Percentiles rank a stretch among this genome's conserved stretches.
phyloP scores from a whole-genome alignment of 345 rosid genomes.

The Salix purpurea region DNA sequence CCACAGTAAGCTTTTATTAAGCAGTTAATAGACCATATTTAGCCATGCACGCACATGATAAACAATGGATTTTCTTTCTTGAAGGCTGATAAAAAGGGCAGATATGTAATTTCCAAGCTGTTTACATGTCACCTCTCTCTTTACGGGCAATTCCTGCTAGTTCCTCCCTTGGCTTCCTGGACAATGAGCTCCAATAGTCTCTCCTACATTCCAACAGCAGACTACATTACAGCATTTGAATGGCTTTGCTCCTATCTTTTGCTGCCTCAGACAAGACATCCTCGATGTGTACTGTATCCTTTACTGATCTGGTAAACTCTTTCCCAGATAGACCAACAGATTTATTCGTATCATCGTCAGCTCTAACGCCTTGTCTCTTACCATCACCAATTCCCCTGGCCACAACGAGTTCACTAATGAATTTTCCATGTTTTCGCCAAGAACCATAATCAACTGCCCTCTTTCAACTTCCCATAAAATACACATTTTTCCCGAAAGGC shows the following conservation, averaged over 20 bases:
- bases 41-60: not conserved
- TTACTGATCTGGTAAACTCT: constrained; percentile 14
- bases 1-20: not conserved
- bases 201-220: constrained; percentile 37
- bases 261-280: constrained; percentile 18
- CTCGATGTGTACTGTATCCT: constrained; percentile 18
- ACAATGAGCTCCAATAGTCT: constrained; percentile 37
- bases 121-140: not conserved
- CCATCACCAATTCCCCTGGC: constrained; percentile 14
- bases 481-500: constrained; percentile 33
- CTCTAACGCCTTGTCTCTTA: not conserved
- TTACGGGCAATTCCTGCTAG: not conserved
- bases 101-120: not conserved
- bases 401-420: constrained; percentile 33
- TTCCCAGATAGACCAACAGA: not conserved
- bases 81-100: not conserved
- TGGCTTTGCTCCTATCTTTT: constrained; percentile 33
- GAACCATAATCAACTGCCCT: constrained; percentile 15
- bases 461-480: constrained; percentile 30
- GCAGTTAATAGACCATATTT: not conserved
- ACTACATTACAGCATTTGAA: constrained; percentile 37
- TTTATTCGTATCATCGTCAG: not conserved
- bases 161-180: constrained; percentile 30
- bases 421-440: constrained; percentile 20
- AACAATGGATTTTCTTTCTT: not conserved